Evolutionary conservation across 202 grass and related monocot species (phyloP), one percentile per base, ranked within the genome.

Genomic region (Eragrostis tef): DNA sequence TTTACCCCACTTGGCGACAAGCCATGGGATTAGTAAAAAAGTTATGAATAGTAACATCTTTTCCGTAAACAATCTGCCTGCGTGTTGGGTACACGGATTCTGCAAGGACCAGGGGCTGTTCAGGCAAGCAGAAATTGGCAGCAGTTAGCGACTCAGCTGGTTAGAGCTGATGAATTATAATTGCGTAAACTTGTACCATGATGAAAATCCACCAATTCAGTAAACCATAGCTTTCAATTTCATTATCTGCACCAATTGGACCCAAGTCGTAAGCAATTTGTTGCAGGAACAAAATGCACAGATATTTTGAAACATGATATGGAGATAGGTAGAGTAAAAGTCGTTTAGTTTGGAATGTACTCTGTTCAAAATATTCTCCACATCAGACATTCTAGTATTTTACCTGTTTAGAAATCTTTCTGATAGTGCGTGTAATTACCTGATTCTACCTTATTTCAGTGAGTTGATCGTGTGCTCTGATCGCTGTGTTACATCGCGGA

Each of bases 1-100:
- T 52, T 36, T 63, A 39, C 21, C 24, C 25, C 48, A 67, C 73
- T 49, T 79, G 48, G 9, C 1, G 11, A n/a, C 58, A 77, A 71
- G 56, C 58, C 31, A 24, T 24, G 3, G 8, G 73, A 59, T 61
- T 50, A 25, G 20, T 52, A 39, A 39, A 39, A 39, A 39, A 39
- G 34, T 39, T 39, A 5, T 5, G 34, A 39, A 39, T 39, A 3
- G 34, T 6, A 5, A 31, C 29, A 31, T 6, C n/a, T 39, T 39
- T 39, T 39, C 34, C 2, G 2, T 39, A 39, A 39, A 39, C 34
- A 39, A 39, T 39, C 34, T 39, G 1, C 6, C 34, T 5, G 34
- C 1, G 34, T 39, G 34, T 39, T 39, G 34, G 5, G 6, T 39
- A 39, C 34, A 39, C 34, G 6, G 34, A 39, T 39, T 21, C 44